These are phyloP conservation scores for Davidsoniella eucalypti DNA, from an alignment of 2,329 filamentous ascomycete genomes.

Conservation along the genomic window DNA sequence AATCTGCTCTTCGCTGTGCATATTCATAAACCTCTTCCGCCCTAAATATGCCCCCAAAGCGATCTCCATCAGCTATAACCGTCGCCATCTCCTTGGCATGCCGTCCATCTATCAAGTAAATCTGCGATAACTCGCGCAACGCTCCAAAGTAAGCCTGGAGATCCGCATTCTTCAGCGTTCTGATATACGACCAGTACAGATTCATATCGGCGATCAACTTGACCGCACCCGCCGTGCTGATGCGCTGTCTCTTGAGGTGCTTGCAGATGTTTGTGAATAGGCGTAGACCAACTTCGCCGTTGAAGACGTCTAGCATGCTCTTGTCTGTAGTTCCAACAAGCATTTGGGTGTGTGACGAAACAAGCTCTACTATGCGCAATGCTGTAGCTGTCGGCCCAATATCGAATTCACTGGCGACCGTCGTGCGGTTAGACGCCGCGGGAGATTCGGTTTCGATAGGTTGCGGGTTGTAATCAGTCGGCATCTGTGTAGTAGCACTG, in stretches of 20 bases:
- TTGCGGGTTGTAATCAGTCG: constrained; percentile 78
- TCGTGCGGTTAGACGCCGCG: constrained; percentile 13
- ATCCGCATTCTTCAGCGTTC: constrained; percentile 65
- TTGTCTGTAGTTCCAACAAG: constrained; percentile 91
- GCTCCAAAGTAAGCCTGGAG: constrained; percentile 82
- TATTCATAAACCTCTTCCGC: constrained; percentile 98
- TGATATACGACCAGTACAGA: constrained; percentile 73
- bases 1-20: constrained; percentile 82
- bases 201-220: constrained; percentile 95
- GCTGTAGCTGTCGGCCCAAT: constrained; percentile 66
- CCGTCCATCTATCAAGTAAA: constrained; percentile 69
- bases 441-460: constrained; percentile 14
- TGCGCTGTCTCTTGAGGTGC: constrained; percentile 87
- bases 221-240: constrained; percentile 77
- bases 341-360: constrained; percentile 82
- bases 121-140: constrained; percentile 80
- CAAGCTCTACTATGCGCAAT: constrained; percentile 63
- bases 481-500: constrained; percentile 69
- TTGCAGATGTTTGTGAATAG: constrained; percentile 89
- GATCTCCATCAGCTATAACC: constrained; percentile 79
- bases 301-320: constrained; percentile 95
- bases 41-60: constrained; percentile 82
- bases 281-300: constrained; percentile 86
- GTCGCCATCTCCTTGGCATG: constrained; percentile 91
- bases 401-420: constrained; percentile 22